Evolutionary conservation across 2,329 filamentous ascomycete genomes (phyloP).

Genomic region (Neonectria punicea): DNA sequence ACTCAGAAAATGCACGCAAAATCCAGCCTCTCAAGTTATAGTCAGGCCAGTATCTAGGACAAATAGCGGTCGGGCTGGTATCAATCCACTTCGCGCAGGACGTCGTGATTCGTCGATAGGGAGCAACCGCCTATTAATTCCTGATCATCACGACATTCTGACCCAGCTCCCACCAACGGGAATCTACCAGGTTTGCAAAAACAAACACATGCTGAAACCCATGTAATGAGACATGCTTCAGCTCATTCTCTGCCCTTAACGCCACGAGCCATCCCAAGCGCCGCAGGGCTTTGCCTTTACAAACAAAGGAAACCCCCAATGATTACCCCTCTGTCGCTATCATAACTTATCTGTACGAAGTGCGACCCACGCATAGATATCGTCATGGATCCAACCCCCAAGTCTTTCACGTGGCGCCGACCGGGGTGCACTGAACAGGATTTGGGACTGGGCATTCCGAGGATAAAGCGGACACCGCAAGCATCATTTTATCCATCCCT

Average conservation of each 20-base stretch:
- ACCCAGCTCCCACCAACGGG: not conserved
- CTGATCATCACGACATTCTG: not conserved
- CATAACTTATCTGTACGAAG: not conserved
- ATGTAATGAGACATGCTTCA: not conserved
- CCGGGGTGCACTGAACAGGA: not conserved
- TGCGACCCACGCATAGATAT: constrained; percentile 4
- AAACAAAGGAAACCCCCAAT: not conserved
- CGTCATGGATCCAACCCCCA: constrained; percentile 2
- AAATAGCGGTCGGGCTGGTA: not conserved
- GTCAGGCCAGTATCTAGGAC: not conserved
- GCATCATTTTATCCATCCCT: not conserved
- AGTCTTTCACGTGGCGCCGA: constrained; percentile 8
- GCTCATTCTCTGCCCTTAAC: not conserved
- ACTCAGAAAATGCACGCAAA: not conserved
- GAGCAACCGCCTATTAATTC: not conserved
- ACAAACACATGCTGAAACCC: not conserved
- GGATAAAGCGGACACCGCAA: not conserved
- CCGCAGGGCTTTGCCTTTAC: not conserved
- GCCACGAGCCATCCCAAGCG: not conserved
- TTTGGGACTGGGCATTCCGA: constrained; percentile 5
- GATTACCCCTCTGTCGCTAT: not conserved
- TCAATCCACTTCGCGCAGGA: not conserved
- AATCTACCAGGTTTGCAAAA: not conserved
- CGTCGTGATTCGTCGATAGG: not conserved
- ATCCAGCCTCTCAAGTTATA: not conserved